phyloP scores from a whole-genome alignment of 2,329 filamentous ascomycete species.

The Rutstroemia sp. region DNA sequence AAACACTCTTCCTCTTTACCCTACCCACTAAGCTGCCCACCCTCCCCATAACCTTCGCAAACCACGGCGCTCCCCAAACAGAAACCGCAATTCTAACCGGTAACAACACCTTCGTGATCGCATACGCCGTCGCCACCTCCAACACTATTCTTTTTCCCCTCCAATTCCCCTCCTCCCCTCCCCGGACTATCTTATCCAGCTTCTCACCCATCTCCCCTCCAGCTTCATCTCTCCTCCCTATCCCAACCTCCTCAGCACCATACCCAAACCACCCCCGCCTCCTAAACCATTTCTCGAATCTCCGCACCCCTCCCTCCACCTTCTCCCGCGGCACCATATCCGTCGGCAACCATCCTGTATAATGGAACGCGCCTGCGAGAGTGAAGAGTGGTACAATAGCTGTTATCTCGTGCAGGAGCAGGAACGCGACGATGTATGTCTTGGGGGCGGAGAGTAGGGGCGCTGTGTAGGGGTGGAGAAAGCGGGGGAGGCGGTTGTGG shows the following conservation, averaged over 20 bases:
- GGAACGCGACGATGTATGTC: conserved; percentile 77
- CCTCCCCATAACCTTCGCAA: conserved; percentile 59
- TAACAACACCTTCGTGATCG: conserved; percentile 78
- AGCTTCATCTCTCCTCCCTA: not conserved
- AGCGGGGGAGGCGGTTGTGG: conserved; percentile 40
- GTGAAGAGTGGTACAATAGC: conserved; percentile 73
- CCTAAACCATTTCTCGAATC: conserved; percentile 70
- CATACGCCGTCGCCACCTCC: conserved; percentile 81
- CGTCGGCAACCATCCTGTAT: conserved; percentile 62
- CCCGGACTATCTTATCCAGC: conserved; percentile 22
- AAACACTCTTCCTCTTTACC: not conserved
- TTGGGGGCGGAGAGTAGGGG: conserved; percentile 70
- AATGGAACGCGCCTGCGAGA: conserved; percentile 73
- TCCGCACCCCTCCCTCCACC: conserved; percentile 43
- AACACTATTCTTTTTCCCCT: conserved; percentile 37
- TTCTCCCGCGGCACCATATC: conserved; percentile 9
- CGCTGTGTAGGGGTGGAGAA: conserved; percentile 61
- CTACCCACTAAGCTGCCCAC: conserved; percentile 28
- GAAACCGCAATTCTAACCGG: conserved; percentile 70
- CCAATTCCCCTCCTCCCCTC: conserved; percentile 9
- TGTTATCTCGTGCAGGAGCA: conserved; percentile 87
- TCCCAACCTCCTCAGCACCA: conserved; percentile 16
- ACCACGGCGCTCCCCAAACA: conserved; percentile 88
- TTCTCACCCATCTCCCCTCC: no score
- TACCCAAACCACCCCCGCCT: conserved; percentile 77